These are phyloP conservation scores for Colletotrichum musicola DNA, from an alignment of 2,329 filamentous ascomycete genomes.

Conservation along the genomic window DNA sequence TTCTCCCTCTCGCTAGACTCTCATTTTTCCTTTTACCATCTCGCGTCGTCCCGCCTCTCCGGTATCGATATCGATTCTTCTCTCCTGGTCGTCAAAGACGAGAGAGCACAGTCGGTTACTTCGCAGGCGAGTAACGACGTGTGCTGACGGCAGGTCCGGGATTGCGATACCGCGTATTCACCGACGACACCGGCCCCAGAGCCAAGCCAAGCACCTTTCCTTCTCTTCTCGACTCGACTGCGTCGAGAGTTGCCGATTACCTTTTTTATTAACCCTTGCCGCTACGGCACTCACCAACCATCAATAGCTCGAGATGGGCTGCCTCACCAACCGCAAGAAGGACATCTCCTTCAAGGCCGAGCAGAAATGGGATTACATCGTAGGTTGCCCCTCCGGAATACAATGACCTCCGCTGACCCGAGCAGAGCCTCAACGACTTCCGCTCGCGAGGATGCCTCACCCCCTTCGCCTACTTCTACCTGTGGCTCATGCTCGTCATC, in stretches of 20 bases:
- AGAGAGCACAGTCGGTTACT: conserved; percentile 56
- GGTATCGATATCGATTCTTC: conserved; percentile 32
- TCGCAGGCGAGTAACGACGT: conserved; percentile 64
- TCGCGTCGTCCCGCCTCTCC: conserved; percentile 29
- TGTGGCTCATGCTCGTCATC: conserved; percentile 83
- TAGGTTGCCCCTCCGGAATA: conserved; percentile 57
- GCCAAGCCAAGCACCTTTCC: neutral
- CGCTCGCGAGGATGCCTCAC: conserved; percentile 83
- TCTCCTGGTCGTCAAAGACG: conserved; percentile 39
- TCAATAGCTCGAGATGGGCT: conserved; percentile 68
- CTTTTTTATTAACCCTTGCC: conserved; percentile 1
- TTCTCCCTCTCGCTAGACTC: conserved; percentile 32
- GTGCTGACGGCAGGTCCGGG: conserved; percentile 58
- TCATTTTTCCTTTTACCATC: conserved; percentile 17
- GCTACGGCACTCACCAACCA: neutral
- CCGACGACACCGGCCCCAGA: conserved; percentile 7
- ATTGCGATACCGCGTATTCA: conserved; percentile 28
- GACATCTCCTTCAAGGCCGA: conserved; percentile 78
- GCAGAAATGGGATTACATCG: conserved; percentile 95
- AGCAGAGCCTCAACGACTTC: conserved; percentile 76
- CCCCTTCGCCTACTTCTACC: conserved; percentile 83
- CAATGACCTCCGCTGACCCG: neutral
- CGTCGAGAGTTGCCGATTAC: conserved; percentile 33
- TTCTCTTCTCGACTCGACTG: conserved; percentile 21
- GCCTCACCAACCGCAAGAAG: conserved; percentile 72